Evolutionary conservation across 495 filamentous ascomycete genomes (phyloP), one percentile per base, ranked within the genome.

Genomic region (Geopyxis carbonaria): DNA sequence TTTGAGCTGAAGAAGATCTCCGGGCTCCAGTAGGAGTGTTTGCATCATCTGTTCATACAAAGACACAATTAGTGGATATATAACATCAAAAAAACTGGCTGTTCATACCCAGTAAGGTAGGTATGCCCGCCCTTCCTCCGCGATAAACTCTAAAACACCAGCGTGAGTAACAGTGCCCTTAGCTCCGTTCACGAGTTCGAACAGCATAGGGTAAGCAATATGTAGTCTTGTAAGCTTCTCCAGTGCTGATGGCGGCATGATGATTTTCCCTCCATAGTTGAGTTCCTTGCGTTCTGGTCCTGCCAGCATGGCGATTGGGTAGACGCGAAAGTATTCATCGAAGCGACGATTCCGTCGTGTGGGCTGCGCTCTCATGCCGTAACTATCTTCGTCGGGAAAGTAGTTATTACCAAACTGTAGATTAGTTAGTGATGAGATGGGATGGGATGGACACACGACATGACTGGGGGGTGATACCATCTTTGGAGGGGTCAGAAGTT

Each of bases 301-400:
- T n/a, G 87, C 81, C 43, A 92, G 70, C 84, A 95, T 93, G 48
- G 76, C 73, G 43, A 91, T 67, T 14, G 89, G 91, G 53, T 95
- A 97, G 63, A 83, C 92, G 22, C 89, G 79, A 58, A 91, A 93
- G 59, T 89, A 93, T 59, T 94, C 91, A 61, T 97, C 86, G 63
- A 95, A 97, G 38, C 87, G 82, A 34, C 72, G 69, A 36, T 45
- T 11, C 48, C 49, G 63, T 52, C 20, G 63, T 49, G 25, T 22
- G 46, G 27, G 14, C 46, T 31, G 34, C 45, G 37, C 27, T 41
- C 42, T 7, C 8, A 37, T 22, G 5, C 41, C 30, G 22, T 45
- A 50, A 20, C 34, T 34, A 11, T 45, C n/a, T 21, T 39, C 46
- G 2, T 31, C 29, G 22, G 35, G 36, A n/a, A n/a, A n/a, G n/a